phyloP scores from a whole-genome alignment of 2,329 filamentous ascomycete genomes.

The Colletotrichum limetticola region DNA sequence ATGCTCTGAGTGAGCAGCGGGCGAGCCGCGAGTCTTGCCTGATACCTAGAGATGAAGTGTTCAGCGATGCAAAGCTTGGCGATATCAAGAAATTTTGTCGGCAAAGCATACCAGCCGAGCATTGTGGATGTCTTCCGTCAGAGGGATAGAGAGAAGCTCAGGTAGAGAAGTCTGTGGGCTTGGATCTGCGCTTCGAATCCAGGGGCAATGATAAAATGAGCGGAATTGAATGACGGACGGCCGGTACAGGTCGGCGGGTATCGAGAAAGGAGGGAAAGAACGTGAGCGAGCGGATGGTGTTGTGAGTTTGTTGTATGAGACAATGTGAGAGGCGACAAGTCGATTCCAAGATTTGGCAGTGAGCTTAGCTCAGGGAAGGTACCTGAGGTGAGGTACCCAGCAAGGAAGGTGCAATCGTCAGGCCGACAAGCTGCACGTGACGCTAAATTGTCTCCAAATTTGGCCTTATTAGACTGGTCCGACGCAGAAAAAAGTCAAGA shows the following conservation, averaged over 20 bases:
- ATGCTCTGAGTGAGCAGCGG: constrained; percentile 91
- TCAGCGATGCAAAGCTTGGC: neutral
- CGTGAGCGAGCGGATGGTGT: constrained; percentile 11
- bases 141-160: neutral
- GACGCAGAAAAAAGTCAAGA: neutral
- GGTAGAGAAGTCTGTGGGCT: neutral
- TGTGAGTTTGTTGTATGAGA: constrained; percentile 1
- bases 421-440: constrained; percentile 28
- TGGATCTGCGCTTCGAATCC: neutral
- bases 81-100: too few relatives aligned
- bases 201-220: neutral
- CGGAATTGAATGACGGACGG: neutral
- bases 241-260: neutral
- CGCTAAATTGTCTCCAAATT: neutral
- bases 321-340: neutral
- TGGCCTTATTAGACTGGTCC: neutral
- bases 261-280: neutral
- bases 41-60: constrained; percentile 71
- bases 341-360: neutral
- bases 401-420: constrained; percentile 25
- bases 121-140: constrained; percentile 9
- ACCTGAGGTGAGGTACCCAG: constrained; percentile 13
- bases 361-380: neutral
- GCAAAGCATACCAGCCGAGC: constrained; percentile 31
- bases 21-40: constrained; percentile 80